Evolutionary conservation across 2,329 filamentous ascomycete species (phyloP).

Genomic region (Scorias spongiosa): DNA sequence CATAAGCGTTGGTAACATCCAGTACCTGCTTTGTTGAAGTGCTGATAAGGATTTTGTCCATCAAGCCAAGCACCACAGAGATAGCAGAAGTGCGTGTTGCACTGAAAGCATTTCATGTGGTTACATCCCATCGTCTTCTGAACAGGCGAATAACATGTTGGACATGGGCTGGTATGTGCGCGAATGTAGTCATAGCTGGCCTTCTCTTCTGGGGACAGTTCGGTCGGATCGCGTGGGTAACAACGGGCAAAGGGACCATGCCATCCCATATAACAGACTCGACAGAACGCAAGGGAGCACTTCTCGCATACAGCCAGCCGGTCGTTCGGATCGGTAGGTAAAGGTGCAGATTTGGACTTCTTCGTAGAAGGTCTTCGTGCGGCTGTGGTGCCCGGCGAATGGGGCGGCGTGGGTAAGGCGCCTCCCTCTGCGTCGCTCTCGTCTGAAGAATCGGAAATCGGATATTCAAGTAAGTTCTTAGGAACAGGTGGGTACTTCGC

Average conservation of each 20-base stretch:
- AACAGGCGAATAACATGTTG: slow-evolving; percentile 68
- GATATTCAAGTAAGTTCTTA: slow-evolving; percentile 25
- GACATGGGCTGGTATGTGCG: slow-evolving; percentile 71
- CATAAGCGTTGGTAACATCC: slow-evolving; percentile 72
- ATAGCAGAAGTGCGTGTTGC: slow-evolving; percentile 88
- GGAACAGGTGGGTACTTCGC: slow-evolving; percentile 32
- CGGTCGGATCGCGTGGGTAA: slow-evolving; percentile 48
- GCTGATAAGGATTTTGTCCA: slow-evolving; percentile 65
- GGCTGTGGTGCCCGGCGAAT: not conserved
- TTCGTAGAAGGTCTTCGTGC: slow-evolving; percentile 1
- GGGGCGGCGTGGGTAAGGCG: not conserved
- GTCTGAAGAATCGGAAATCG: slow-evolving; percentile 21
- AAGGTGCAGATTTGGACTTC: slow-evolving; percentile 5
- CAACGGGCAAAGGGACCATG: slow-evolving; percentile 74
- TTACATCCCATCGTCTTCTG: slow-evolving; percentile 93
- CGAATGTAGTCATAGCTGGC: slow-evolving; percentile 74
- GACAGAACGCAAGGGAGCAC: slow-evolving; percentile 80
- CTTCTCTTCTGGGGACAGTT: slow-evolving; percentile 71
- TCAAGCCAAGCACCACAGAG: slow-evolving; percentile 79
- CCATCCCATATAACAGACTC: slow-evolving; percentile 64
- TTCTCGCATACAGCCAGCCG: slow-evolving; percentile 75
- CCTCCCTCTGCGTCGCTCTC: slow-evolving; percentile 15
- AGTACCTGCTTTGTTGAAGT: slow-evolving; percentile 63
- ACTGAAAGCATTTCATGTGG: slow-evolving; percentile 88
- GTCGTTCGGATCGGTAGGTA: slow-evolving; percentile 29